phyloP scores from a whole-genome alignment of 768 basidiomycete genomes.

The Lactifluus hygrophoroides region DNA sequence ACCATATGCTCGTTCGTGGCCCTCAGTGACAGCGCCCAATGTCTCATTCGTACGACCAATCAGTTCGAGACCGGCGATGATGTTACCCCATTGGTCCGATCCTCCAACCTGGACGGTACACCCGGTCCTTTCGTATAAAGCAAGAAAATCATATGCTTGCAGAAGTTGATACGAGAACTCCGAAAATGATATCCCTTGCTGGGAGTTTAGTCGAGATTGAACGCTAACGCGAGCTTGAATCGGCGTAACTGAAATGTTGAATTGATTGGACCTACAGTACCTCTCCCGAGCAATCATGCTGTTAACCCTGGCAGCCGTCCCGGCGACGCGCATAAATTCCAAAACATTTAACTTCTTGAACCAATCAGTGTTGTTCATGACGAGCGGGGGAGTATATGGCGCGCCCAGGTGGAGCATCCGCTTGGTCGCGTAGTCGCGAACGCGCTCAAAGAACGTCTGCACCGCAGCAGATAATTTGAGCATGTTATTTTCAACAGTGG shows the following conservation, averaged over 20 bases:
- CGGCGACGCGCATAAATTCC: conserved; percentile 77
- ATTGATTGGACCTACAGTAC: conserved; percentile 37
- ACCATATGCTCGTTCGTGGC: conserved; percentile 50
- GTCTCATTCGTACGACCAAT: conserved; percentile 48
- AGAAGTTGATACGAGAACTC: conserved; percentile 97
- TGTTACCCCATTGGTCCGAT: conserved; percentile 98
- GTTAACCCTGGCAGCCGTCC: conserved; percentile 73
- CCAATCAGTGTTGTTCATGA: conserved; percentile 74
- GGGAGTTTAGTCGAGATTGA: conserved; percentile 64
- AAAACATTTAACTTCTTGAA: conserved; percentile 62
- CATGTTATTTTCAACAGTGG: conserved; percentile 60
- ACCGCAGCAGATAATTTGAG: conserved; percentile 53
- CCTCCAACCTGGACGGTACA: conserved; percentile 92
- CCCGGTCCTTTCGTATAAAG: conserved; percentile 51
- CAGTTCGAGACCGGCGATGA: conserved; percentile 86
- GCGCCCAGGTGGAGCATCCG: conserved; percentile 2
- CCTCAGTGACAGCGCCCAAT: conserved; percentile 3
- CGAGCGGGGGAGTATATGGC: conserved; percentile 26
- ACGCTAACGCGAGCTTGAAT: conserved; percentile 45
- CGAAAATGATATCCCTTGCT: conserved; percentile 92
- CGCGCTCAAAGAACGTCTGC: conserved; percentile 62
- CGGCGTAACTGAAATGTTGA: neutral
- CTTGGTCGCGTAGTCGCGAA: conserved; percentile 47
- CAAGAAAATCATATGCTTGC: conserved; percentile 92
- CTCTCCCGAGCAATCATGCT: conserved; percentile 89